These are phyloP conservation scores for Colletotrichum lini DNA, from an alignment of 2,329 filamentous ascomycete genomes.

Conservation along the genomic window DNA sequence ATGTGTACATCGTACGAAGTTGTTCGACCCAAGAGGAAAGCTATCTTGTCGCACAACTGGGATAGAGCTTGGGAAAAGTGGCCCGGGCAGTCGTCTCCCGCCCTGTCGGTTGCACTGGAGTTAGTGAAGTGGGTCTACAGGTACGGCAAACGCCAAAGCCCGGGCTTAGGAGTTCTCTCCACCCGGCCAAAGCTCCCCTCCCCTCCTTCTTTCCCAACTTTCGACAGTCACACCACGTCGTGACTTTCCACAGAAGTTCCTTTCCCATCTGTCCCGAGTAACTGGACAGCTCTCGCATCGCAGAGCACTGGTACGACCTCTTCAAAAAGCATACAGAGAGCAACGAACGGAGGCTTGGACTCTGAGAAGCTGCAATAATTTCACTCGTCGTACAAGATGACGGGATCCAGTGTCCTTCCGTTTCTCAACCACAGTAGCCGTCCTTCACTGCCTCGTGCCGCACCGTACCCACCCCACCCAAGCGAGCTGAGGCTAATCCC, in stretches of 20 bases:
- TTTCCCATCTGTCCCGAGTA: background rate
- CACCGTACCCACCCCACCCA: background rate
- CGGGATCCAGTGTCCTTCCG: background rate
- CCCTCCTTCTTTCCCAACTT: too few species aligned
- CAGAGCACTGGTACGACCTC: background rate
- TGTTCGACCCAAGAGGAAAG: background rate
- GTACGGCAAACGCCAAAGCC: slow-evolving; percentile 12
- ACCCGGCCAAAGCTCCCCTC: slow-evolving; percentile 10
- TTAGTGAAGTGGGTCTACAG: slow-evolving; percentile 7
- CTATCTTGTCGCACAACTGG: slow-evolving; percentile 1
- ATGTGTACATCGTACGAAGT: too few species aligned
- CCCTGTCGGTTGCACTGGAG: slow-evolving; percentile 30
- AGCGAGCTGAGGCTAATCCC: slow-evolving; percentile 3
- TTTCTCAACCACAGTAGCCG: too few species aligned
- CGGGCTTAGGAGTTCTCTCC: slow-evolving; percentile 26
- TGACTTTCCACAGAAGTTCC: background rate
- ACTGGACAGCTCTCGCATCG: background rate
- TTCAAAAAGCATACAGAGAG: too few species aligned
- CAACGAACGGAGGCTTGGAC: too few species aligned
- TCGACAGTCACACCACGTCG: slow-evolving; percentile 7
- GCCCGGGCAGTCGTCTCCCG: slow-evolving; percentile 27
- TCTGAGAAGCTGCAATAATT: too few species aligned
- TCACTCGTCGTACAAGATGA: too few species aligned
- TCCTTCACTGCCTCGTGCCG: background rate
- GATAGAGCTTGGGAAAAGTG: slow-evolving; percentile 19